Base-by-base conservation (phyloP, 345 rosid species). In the Iberis pinnata region DNA sequence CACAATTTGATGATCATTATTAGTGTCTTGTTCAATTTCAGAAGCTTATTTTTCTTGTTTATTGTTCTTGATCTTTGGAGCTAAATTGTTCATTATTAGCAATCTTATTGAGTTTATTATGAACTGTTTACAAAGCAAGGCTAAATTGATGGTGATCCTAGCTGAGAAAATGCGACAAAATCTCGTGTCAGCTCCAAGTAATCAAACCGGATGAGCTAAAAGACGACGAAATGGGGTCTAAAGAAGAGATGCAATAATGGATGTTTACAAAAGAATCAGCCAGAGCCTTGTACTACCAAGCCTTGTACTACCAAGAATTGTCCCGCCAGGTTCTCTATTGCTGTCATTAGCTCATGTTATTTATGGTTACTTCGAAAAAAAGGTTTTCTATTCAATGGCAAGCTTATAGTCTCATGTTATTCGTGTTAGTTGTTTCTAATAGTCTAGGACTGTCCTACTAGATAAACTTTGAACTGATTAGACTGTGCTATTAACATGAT, bases 201-300 rank as follows among this genome's bases (percentile, higher is more conserved):
- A 86, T 13, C 86, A 89, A 67, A 49, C 61, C 25, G 64, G 72
- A 42, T 53, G 72, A 10, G 49, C 72, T 27, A 81, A 78, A n/a
- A 67, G 86, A 88, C 25, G 98, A 85, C 13, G 94, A 85, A 73
- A 71, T 81, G 83, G 97, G 94, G 49, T 83, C 98, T 20, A 83
- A 83, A 73, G 92, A 89, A 65, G 97, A 88, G 65, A 85, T 88
- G 67, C 98, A 92, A 66, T 93, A 88, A 42, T 85, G 85, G 89
- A 69, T 92, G 78, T 64, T 88, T 39, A 92, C 98, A 36, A 81
- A 85, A 58, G 98, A 88, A 60, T 81, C 96, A 50, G 98, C 98
- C 0, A 95, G 96, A 24, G 98, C 96, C 10, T 65, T 88, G 68
- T 88, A 92, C 59, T 89, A n/a, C n/a, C n/a, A n/a, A n/a, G n/a